These are phyloP conservation scores for Clavaria fumosa DNA, from an alignment of 768 basidiomycete species.

Conservation along the genomic window DNA sequence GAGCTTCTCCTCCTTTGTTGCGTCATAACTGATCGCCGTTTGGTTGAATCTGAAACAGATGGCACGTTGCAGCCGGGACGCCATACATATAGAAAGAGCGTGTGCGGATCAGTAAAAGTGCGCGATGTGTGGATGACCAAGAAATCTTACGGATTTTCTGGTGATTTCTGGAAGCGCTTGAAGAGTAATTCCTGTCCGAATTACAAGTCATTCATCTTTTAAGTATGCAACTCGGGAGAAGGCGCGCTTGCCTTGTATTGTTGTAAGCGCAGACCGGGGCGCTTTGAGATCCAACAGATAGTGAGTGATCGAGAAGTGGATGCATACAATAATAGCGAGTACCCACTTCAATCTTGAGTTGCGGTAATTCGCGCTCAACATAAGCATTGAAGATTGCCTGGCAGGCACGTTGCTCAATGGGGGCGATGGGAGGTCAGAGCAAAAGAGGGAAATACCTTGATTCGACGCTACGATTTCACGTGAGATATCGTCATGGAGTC, in stretches of 20 bases:
- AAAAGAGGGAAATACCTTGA: constrained; percentile 41
- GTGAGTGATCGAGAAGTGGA: background rate
- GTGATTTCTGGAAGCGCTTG: constrained; percentile 94
- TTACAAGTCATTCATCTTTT: no score
- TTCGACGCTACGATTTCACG: constrained; percentile 46
- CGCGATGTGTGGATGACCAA: no score
- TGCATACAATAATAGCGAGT: no score
- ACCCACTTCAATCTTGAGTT: constrained; percentile 54
- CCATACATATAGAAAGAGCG: background rate
- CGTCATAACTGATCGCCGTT: constrained; percentile 62
- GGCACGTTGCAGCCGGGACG: background rate
- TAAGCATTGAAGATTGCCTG: constrained; percentile 87
- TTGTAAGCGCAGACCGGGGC: constrained; percentile 79
- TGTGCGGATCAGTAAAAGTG: no score
- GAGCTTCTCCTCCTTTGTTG: constrained; percentile 74
- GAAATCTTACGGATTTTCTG: constrained; percentile 86
- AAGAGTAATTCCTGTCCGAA: constrained; percentile 55
- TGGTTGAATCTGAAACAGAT: constrained; percentile 61
- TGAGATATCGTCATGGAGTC: constrained; percentile 5
- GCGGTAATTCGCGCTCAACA: constrained; percentile 73
- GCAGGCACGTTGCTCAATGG: constrained; percentile 1
- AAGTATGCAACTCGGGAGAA: no score
- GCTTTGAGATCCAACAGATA: constrained; percentile 25
- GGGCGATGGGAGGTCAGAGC: constrained; percentile 1
- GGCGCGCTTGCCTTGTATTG: constrained; percentile 69